Conservation (phyloP, 495 filamentous ascomycete genomes). For the Penicillium diatomitis region DNA sequence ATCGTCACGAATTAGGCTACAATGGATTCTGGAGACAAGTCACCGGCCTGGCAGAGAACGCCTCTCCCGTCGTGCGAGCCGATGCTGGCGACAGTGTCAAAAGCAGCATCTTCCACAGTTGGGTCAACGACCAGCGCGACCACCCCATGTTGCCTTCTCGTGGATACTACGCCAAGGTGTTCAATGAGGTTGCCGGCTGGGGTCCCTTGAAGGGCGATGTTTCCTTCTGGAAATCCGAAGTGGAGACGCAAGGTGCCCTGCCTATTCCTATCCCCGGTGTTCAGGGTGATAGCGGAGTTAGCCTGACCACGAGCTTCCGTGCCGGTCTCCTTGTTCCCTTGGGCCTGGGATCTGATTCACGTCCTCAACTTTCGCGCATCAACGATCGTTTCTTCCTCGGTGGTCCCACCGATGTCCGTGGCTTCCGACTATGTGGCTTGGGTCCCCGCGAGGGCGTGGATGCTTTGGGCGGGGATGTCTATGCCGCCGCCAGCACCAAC, state of each 20-base stretch:
- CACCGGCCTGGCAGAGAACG: slow-evolving; percentile 61
- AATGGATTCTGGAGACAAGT: slow-evolving; percentile 79
- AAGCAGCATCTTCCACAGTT: slow-evolving; percentile 73
- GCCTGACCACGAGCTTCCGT: slow-evolving; percentile 53
- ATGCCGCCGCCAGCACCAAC: slow-evolving; percentile 77
- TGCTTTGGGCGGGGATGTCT: slow-evolving; percentile 84
- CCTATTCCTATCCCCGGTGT: slow-evolving; percentile 61
- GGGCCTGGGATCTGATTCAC: slow-evolving; percentile 40
- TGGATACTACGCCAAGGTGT: slow-evolving; percentile 68
- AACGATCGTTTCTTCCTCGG: slow-evolving; percentile 95
- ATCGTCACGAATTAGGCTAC: slow-evolving; percentile 69
- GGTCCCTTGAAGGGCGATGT: slow-evolving; percentile 82
- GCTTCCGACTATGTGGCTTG: slow-evolving; percentile 80
- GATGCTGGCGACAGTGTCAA: slow-evolving; percentile 92
- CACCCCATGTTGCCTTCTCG: slow-evolving; percentile 70
- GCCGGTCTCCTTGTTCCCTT: slow-evolving; percentile 57
- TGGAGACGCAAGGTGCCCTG: slow-evolving; percentile 67
- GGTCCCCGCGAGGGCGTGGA: slow-evolving; percentile 80
- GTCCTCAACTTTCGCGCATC: slow-evolving; percentile 58
- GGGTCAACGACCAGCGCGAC: slow-evolving; percentile 69
- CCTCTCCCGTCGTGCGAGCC: slow-evolving; percentile 67
- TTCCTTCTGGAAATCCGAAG: slow-evolving; percentile 76
- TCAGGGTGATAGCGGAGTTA: slow-evolving; percentile 63
- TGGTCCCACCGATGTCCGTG: slow-evolving; percentile 87
- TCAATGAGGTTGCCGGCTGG: slow-evolving; percentile 78